phyloP scores from a whole-genome alignment of 768 basidiomycete genomes.

The Lanmaoa rubissima region DNA sequence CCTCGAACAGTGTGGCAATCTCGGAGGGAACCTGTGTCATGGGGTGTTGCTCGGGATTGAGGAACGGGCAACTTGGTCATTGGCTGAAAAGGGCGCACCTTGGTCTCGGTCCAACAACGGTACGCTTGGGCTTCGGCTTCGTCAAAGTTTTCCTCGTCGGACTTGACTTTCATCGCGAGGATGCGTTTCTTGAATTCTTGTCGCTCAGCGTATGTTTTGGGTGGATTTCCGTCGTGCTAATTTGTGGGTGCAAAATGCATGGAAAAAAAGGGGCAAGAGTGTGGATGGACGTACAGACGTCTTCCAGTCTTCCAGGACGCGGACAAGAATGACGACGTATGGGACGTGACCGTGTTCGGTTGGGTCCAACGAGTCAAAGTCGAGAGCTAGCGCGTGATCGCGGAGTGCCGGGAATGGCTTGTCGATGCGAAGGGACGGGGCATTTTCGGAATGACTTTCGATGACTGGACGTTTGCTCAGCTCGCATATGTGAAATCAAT shows the following conservation, averaged over 20 bases:
- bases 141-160: constrained; percentile 97
- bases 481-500: background rate
- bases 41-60: background rate
- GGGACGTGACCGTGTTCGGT: constrained; percentile 91
- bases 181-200: constrained; percentile 74
- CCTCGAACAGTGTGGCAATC: constrained; percentile 59
- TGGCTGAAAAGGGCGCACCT: constrained; percentile 26
- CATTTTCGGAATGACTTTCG: constrained; percentile 79
- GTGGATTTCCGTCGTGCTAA: constrained; percentile 66
- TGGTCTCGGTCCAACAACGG: constrained; percentile 65
- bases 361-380: constrained; percentile 78
- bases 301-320: constrained; percentile 82
- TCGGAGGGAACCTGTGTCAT: constrained; percentile 60
- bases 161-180: constrained; percentile 61
- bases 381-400: constrained; percentile 66
- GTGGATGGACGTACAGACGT: constrained; percentile 47
- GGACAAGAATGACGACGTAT: constrained; percentile 85
- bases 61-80: background rate
- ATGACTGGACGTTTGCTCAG: constrained; percentile 54
- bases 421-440: constrained; percentile 80
- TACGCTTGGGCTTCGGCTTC: constrained; percentile 90
- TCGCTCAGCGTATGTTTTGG: constrained; percentile 58
- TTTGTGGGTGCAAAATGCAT: background rate
- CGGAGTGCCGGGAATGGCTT: constrained; percentile 82
- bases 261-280: background rate